Evolutionary conservation across 108 stramenopile species (phyloP).

Genomic region (Cyclotella sp.): DNA sequence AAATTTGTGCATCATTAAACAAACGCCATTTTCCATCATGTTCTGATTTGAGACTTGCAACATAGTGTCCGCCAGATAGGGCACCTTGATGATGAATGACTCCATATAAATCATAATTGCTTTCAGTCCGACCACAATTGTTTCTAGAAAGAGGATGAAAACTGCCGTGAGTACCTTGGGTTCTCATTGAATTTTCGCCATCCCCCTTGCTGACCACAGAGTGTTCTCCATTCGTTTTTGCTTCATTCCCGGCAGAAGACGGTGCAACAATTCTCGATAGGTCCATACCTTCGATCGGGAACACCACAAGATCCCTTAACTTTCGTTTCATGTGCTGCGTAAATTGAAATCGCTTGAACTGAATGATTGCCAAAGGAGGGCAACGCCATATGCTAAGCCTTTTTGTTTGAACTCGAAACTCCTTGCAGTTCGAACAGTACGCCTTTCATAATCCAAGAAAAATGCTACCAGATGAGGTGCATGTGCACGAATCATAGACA

Average conservation of each 20-base stretch:
- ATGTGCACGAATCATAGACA: not conserved
- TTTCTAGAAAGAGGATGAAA: conserved; percentile 40
- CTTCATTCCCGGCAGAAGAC: conserved; percentile 31
- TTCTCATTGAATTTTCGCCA: conserved; percentile 19
- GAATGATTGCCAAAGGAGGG: conserved; percentile 94
- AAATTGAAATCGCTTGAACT: conserved; percentile 96
- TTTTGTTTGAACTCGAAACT: conserved; percentile 88
- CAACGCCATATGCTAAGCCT: conserved; percentile 91
- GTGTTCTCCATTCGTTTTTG: not conserved
- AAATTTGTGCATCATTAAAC: conserved; percentile 90
- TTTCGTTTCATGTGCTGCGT: conserved; percentile 90
- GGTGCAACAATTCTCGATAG: conserved; percentile 81
- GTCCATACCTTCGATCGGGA: conserved; percentile 91
- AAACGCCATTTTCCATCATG: conserved; percentile 89
- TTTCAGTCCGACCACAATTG: conserved; percentile 63
- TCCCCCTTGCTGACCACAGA: conserved; percentile 1
- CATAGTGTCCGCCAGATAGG: conserved; percentile 88
- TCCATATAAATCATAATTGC: conserved; percentile 89
- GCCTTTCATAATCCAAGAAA: conserved; percentile 34
- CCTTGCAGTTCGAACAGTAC: conserved; percentile 92
- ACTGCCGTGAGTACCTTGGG: conserved; percentile 32
- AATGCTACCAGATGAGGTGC: not conserved
- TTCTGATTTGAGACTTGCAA: conserved; percentile 87
- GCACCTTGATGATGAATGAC: conserved; percentile 93
- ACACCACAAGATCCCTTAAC: conserved; percentile 91